Evolutionary conservation across 2,329 filamentous ascomycete genomes (phyloP), one percentile per base, ranked within the genome.

Genomic region (Penicillium sp.): DNA sequence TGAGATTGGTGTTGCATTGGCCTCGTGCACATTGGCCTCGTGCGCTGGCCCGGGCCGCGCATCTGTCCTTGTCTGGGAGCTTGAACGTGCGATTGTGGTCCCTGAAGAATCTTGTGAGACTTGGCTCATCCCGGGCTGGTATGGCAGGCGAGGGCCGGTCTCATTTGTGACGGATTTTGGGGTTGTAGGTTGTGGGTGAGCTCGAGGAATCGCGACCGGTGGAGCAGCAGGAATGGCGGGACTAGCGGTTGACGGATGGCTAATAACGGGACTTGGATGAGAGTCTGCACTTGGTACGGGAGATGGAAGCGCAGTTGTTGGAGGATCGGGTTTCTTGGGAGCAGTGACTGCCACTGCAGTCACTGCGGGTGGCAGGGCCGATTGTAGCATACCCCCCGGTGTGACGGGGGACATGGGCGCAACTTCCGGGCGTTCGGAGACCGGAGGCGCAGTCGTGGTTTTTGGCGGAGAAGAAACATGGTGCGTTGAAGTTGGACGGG

Each of bases 251-350:
- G 31, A 19, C 6, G 21, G 35, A 13, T 58, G 56, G 43, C 62
- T 54, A 45, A 47, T 59, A 42, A 60, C 50, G 6, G 71, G 70
- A 55, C 68, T 73, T 19, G 64, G 54, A 51, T 66, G 61, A 35
- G 67, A 68, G 27, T 58, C 61, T 55, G 65, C 64, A 50, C 68
- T 72, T 25, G 65, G 68, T 39, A 68, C 69, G 2, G 72, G 70
- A 9, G 71, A 72, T 14, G 66, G 69, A 48, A 72, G 63, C 4
- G 69, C 58, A 1, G 59, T 54, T 3, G 53, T 13, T 45, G 55
- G 64, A 19, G 51, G 48, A 31, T 55, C 53, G 23, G 58, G 49
- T 35, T 59, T 58, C 53, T 54, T 53, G 35, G 27, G 29, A 49
- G 50, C 39, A 21, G 55, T 23, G 42, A 23, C 16, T 39, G 45